Evolutionary conservation across 2,329 filamentous ascomycete species (phyloP), one percentile per base, ranked within the genome.

Genomic region (Microcyclospora pomicola): DNA sequence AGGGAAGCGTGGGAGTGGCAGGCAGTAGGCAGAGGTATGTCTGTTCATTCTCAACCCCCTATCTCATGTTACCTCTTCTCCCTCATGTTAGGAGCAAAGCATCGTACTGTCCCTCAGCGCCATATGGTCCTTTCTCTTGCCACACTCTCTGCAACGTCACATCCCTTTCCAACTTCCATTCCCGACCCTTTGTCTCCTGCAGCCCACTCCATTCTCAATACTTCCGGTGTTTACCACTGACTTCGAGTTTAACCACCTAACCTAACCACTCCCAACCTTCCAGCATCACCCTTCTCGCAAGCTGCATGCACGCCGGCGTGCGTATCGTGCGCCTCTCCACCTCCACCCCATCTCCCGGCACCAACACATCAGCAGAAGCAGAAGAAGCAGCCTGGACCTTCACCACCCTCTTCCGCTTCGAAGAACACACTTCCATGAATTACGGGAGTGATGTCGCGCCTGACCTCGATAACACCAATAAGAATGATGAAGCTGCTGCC

Each of bases 351-450:
- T 24, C 19, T 24, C 19, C 19, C 19, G 5, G 5, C 7, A 4
- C 7, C 19, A 24, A 4, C 4, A 29, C 50, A 51, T 27, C 43
- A 36, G 24, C 32, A 34, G 31, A 15, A 36, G 35, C 67, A 30
- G 51, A 75, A 13, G 42, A 60, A 1, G 55, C 59, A 44, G 42
- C 62, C 39, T 85, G 79, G 72, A 53, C 52, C 1, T 77, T 91
- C 40, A 64, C 71, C 32, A 66, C 88, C 1, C 48, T 87, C 34
- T 77, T 72, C 0, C 72, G 69, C 37, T 93, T 93, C 52, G 80
- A 84, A 49, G 82, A 88, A 55, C 86, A 95, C 56, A 68, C 82
- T 61, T 94, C 85, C 57, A 94, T 95, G 85, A 94, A 93, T 52
- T 96, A 96, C 57, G 87, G 80, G 6, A 83, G 81, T 49, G 86